Base-by-base conservation (phyloP, 2,329 filamentous ascomycete species). In the Paraconiothyrium sp. region DNA sequence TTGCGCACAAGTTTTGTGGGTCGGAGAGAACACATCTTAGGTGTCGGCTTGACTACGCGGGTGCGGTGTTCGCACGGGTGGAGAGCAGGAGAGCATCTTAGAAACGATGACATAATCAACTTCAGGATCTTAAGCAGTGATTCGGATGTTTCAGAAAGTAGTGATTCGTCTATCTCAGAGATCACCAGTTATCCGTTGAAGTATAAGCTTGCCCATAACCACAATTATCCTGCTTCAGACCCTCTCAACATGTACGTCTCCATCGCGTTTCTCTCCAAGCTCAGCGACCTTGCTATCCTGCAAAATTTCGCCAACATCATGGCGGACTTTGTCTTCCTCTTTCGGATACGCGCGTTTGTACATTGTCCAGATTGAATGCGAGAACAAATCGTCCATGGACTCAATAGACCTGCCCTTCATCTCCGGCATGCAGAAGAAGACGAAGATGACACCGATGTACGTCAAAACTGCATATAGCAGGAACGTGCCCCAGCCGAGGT, bases 281-380 rank as follows among this genome's bases (percentile, higher is more conserved):
- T 65, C n/a, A 63, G 59, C 14, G 65, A 64, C 11, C 63, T 63
- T 59, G 24, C 27, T n/a, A 11, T 35, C 54, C 37, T 58, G 54
- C 9, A 50, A 27, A n/a, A 66, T 57, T 27, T 66, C 64, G 67
- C 67, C 43, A 63, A 78, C 73, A 67, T 74, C 73, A 22, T 72
- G 70, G 4, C 76, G 67, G 14, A 75, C 65, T 57, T 76, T 77
- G 22, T 76, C 74, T 48, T 75, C 75, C 50, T 77, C 72, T 0
- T 71, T 79, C 1, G 78, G 78, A 61, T 81, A 81, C 0, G 79
- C 79, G 46, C 78, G 76, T 52, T 72, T 72, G 69, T 71, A 81
- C 80, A 81, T 81, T 0, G 75, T 76, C 77, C 77, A 81, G n/a
- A 81, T 65, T 2, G 72, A 73, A 44, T 74, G 65, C 56, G 75